Evolutionary conservation across 2,329 filamentous ascomycete species (phyloP).

Genomic region (Triangularia setosa): DNA sequence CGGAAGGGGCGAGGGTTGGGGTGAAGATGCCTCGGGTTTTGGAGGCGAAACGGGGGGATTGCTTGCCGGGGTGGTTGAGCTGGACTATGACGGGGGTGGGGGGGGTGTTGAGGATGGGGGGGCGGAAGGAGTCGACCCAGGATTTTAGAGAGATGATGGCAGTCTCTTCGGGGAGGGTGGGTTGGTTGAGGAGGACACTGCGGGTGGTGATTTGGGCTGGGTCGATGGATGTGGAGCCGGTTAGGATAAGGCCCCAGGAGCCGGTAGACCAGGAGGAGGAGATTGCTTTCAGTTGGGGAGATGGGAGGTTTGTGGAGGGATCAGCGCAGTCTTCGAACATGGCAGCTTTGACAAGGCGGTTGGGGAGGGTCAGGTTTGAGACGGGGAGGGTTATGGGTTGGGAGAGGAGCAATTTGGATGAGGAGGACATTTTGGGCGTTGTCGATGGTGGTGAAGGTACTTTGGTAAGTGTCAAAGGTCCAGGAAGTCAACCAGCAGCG

Average conservation of each 20-base stretch:
- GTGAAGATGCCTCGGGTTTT: slow-evolving; percentile 43
- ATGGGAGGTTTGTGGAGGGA: slow-evolving; percentile 39
- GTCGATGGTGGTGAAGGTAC: not conserved
- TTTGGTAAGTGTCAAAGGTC: not conserved
- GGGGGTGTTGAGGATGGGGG: slow-evolving; percentile 30
- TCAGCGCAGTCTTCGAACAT: slow-evolving; percentile 45
- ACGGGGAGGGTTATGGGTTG: slow-evolving; percentile 45
- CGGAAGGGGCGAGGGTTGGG: slow-evolving; percentile 41
- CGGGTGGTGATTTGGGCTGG: slow-evolving; percentile 31
- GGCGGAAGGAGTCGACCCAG: slow-evolving; percentile 48
- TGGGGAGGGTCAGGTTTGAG: slow-evolving; percentile 53
- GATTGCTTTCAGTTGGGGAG: slow-evolving; percentile 37
- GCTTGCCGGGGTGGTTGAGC: slow-evolving; percentile 60
- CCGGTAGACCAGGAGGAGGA: slow-evolving; percentile 53
- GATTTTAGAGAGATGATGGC: slow-evolving; percentile 32
- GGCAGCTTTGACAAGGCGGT: slow-evolving; percentile 51
- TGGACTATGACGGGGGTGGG: slow-evolving; percentile 57
- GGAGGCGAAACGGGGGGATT: slow-evolving; percentile 33
- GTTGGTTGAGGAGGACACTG: slow-evolving; percentile 35
- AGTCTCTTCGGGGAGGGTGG: slow-evolving; percentile 28
- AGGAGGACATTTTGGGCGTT: slow-evolving; percentile 1
- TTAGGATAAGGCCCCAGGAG: slow-evolving; percentile 51
- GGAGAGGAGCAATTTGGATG: slow-evolving; percentile 26
- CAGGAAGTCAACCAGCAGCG: not conserved
- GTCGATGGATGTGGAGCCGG: slow-evolving; percentile 41